Percentiles rank a stretch among this genome's conserved stretches.
These are phyloP conservation scores for Penicillium decumbens DNA, from an alignment of 2,329 filamentous ascomycete species.

Conservation along the genomic window DNA sequence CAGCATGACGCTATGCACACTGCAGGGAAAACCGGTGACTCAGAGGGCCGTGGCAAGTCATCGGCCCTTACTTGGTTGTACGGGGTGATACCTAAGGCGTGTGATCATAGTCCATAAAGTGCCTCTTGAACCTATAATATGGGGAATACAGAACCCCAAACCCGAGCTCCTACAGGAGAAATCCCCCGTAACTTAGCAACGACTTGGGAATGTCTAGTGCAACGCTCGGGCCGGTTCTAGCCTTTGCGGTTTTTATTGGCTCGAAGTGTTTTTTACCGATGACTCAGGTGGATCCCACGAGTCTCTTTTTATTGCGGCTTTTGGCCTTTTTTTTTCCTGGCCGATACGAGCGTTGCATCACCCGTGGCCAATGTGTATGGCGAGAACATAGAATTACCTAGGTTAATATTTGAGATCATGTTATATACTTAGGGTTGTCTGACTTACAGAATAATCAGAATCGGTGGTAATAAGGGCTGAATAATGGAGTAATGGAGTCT, in stretches of 20 bases:
- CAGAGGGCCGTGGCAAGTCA: conserved; percentile 15
- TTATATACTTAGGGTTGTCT: too few relatives aligned
- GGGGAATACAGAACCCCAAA: not conserved
- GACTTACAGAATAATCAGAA: not conserved
- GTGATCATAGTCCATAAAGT: not conserved
- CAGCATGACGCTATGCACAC: conserved; percentile 22
- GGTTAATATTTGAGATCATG: too few relatives aligned
- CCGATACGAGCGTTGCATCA: conserved; percentile 25
- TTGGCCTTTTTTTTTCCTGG: conserved; percentile 13
- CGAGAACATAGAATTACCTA: not conserved
- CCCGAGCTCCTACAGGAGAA: not conserved
- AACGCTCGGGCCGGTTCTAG: conserved; percentile 10
- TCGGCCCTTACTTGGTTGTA: conserved; percentile 24
- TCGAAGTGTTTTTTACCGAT: not conserved
- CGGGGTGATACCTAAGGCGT: conserved; percentile 13
- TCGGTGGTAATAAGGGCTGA: not conserved
- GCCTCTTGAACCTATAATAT: not conserved
- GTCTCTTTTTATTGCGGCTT: conserved; percentile 14
- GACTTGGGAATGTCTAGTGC: conserved; percentile 8
- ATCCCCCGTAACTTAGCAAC: conserved; percentile 8
- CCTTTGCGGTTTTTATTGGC: not conserved
- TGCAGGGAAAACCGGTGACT: conserved; percentile 23
- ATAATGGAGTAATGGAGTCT: too few relatives aligned
- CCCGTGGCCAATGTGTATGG: conserved; percentile 1
- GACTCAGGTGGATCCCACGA: conserved; percentile 17